A percentile compares a stretch with the other conserved stretches of the same genome.
Evolutionary conservation across 139 green algal genomes (phyloP).

Genomic region (Asterochloris erici): DNA sequence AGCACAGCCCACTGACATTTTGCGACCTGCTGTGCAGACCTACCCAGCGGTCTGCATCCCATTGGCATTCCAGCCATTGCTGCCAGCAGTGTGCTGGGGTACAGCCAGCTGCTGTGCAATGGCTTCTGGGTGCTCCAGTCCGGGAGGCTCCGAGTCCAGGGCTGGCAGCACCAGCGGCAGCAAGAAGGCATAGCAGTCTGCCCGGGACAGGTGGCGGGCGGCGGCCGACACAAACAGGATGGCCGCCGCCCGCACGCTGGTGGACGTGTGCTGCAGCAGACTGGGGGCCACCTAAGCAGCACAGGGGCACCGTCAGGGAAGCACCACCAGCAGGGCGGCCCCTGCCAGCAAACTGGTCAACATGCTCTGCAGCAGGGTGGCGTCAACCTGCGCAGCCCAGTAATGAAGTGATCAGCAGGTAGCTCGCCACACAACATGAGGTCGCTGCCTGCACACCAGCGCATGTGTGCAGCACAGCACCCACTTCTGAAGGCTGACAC

Average conservation of each 20-base stretch:
- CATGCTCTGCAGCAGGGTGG: background rate
- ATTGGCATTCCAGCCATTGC: background rate
- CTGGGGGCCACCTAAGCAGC: background rate
- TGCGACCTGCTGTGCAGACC: too few relatives aligned
- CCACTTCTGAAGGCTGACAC: too few relatives aligned
- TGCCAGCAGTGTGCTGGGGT: background rate
- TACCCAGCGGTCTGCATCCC: too few relatives aligned
- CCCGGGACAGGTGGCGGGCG: constrained; percentile 43
- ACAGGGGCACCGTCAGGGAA: background rate
- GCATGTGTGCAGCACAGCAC: too few relatives aligned
- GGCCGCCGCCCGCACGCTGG: constrained; percentile 54
- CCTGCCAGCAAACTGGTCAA: background rate
- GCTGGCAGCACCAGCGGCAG: constrained; percentile 44
- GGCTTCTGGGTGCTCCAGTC: constrained; percentile 21
- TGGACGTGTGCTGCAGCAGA: constrained; percentile 2
- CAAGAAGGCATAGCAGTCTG: constrained; percentile 72
- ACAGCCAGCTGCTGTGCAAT: constrained; percentile 11
- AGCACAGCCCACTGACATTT: too few relatives aligned
- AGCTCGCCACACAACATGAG: too few relatives aligned
- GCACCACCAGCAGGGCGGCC: background rate
- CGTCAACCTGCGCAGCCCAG: background rate
- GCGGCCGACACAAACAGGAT: constrained; percentile 64
- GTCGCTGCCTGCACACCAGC: too few relatives aligned
- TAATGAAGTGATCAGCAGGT: background rate
- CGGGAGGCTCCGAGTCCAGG: constrained; percentile 30